Evolutionary conservation across 495 filamentous ascomycete genomes (phyloP), one percentile per base, ranked within the genome.

Genomic region (Neurospora sp.): DNA sequence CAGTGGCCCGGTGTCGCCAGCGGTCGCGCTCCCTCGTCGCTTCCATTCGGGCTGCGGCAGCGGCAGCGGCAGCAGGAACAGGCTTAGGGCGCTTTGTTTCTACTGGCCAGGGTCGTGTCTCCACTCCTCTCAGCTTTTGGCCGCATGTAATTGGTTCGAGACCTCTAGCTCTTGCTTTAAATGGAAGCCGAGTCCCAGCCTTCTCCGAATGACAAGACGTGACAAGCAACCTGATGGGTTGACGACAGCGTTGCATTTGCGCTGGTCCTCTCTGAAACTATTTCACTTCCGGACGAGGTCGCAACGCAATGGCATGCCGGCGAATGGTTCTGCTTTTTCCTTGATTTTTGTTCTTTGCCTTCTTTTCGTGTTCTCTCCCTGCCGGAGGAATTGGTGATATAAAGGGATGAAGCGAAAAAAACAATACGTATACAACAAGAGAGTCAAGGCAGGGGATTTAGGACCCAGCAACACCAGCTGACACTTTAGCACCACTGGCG

Each of bases 121-220:
- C 53, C 31, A 17, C 53, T 61, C 53, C 22, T 31, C 22, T 59
- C 22, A 14, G 22, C 22, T 65, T 65, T 31, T 17, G 3, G 6
- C 14, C 10, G 12, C 6, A 35, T 14, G 20, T 42, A 40, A 78
- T 77, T 78, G 75, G 77, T 38, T 7, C 4, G 42, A 22, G 16
- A 17, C n/a, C 70, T 22, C 39, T 9, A 45, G 59, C 72, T 74
- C 71, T 74, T 75, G 44, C 75, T 71, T 35, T 37, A 72, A 68
- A 68, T 69, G 73, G 75, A 69, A 74, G 53, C 65, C 74, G 40
- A 70, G 71, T 59, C 71, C 77, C 77, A 78, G 77, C 74, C 77
- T 70, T 73, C 74, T 69, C 70, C 72, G 77, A 78, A 78, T 78
- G 75, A 78, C 71, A 73, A 74, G 69, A 70, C 41, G 70, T 8